Evolutionary conservation across 2,329 filamentous ascomycete species (phyloP).

Genomic region (Daldinia sp.): DNA sequence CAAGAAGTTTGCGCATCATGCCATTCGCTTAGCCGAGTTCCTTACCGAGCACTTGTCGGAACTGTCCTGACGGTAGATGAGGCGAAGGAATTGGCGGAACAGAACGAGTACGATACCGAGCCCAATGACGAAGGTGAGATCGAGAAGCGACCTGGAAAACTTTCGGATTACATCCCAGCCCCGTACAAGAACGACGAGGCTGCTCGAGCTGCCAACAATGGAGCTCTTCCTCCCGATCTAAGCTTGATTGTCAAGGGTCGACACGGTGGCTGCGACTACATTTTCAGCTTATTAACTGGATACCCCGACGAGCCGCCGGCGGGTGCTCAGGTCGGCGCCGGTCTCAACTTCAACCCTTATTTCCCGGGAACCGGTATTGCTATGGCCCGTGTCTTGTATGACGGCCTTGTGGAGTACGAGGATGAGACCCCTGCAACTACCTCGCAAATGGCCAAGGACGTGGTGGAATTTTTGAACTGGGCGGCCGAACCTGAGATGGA

Average conservation of each 20-base stretch:
- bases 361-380: slow-evolving; percentile 99
- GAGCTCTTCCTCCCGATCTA: slow-evolving; percentile 96
- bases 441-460: slow-evolving; percentile 99
- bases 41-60: slow-evolving; percentile 93
- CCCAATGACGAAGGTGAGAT: slow-evolving; percentile 98
- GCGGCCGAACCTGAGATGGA: slow-evolving; percentile 99
- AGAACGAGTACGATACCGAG: slow-evolving; percentile 98
- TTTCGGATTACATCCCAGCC: slow-evolving; percentile 93
- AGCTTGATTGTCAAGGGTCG: slow-evolving; percentile 97
- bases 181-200: slow-evolving; percentile 99
- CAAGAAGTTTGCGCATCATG: slow-evolving; percentile 97
- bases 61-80: slow-evolving; percentile 95
- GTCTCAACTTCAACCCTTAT: slow-evolving; percentile 99
- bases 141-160: slow-evolving; percentile 97
- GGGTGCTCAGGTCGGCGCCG: slow-evolving; percentile 84
- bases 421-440: slow-evolving; percentile 93
- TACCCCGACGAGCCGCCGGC: slow-evolving; percentile 97
- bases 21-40: slow-evolving; percentile 94
- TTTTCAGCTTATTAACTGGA: slow-evolving; percentile 95
- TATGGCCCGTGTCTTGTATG: slow-evolving; percentile 98
- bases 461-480: slow-evolving; percentile 99
- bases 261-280: slow-evolving; percentile 98
- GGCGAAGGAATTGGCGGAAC: slow-evolving; percentile 96
- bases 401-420: slow-evolving; percentile 97
- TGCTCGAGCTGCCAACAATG: slow-evolving; percentile 96